Conservation (phyloP, 2,329 filamentous ascomycete genomes). For the Paraphoma chrysanthemicola region DNA sequence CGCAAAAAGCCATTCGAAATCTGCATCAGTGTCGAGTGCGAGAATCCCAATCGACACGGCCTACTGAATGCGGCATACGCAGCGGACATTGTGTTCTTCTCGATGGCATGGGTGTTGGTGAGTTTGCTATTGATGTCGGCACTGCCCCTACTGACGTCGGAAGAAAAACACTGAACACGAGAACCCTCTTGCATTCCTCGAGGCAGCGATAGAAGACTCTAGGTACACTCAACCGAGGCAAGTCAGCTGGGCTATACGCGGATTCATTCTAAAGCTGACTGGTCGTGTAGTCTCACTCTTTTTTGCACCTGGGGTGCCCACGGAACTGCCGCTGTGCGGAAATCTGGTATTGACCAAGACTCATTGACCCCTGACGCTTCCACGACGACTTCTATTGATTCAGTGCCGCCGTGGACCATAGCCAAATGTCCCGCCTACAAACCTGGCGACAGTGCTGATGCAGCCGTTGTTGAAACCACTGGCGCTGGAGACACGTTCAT, state of each 20-base stretch:
- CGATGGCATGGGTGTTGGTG: conserved; percentile 69
- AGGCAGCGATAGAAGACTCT: conserved; percentile 9
- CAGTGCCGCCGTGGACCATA: background rate
- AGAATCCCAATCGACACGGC: conserved; percentile 70
- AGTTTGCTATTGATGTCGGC: conserved; percentile 46
- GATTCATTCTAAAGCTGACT: background rate
- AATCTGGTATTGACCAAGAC: no score
- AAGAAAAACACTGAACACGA: conserved; percentile 22
- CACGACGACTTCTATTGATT: no score
- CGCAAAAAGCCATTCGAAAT: conserved; percentile 64
- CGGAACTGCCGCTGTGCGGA: conserved; percentile 56
- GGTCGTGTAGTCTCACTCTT: background rate
- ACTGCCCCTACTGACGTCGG: conserved; percentile 46
- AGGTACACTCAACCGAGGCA: background rate
- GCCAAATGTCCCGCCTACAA: conserved; percentile 21
- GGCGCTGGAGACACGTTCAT: conserved; percentile 80
- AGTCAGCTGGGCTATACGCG: no score
- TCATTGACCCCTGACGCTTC: no score
- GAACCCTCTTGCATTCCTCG: conserved; percentile 42
- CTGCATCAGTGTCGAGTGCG: conserved; percentile 75
- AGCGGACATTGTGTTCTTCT: conserved; percentile 78
- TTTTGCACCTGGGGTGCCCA: conserved; percentile 66
- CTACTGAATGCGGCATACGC: conserved; percentile 65
- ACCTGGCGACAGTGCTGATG: background rate
- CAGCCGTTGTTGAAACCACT: conserved; percentile 61